Evolutionary conservation across 192 early-diverging fungal genomes (phyloP), one percentile per base, ranked within the genome.

Genomic region (Entomortierella lignicola): DNA sequence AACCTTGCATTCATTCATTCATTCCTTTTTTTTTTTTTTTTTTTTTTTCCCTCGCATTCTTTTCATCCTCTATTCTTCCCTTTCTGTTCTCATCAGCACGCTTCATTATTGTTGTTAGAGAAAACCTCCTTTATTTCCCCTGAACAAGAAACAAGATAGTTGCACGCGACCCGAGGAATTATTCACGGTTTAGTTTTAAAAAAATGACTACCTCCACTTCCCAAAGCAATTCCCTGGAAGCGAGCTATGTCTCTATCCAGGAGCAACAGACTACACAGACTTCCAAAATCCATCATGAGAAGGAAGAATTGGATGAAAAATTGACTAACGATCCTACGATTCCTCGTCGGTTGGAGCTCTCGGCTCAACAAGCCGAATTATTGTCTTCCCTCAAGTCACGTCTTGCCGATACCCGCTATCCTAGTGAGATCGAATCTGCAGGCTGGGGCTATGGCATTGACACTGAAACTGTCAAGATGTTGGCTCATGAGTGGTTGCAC

Each of bases 401-500:
- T 4, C 58, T 85, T 0, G 42, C 57, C 1, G 42, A 50, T 27
- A 53, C 77, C 12, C 42, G 63, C 17, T 82, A 53, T 18, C 81
- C 81, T 0, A 69, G 77, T 27, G 56, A 82, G 58, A 55, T 82
- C 32, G 77, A 75, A 29, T 70, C 56, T 18, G 75, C 74, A 1
- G 81, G 69, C 2, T 82, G 81, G 81, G 25, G 39, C 20, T 82
- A 82, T 44, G 81, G 81, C 12, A 82, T 52, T 12, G 72, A 63
- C 21, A 39, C 59, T 13, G 37, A 50, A 34, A 32, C 48, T 2
- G 17, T 77, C 34, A 77, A 75, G 65, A 37, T 30, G 37, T 37
- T 72, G 50, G 29, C 58, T 2, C 50, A 53, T 4, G 70, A 82
- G 29, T 73, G 71, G 69, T n/a, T 55, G 34, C 69, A 70, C n/a